These are phyloP conservation scores for Nyssa sinensis DNA, from an alignment of 148 eudicot species.

Conservation along the genomic window DNA sequence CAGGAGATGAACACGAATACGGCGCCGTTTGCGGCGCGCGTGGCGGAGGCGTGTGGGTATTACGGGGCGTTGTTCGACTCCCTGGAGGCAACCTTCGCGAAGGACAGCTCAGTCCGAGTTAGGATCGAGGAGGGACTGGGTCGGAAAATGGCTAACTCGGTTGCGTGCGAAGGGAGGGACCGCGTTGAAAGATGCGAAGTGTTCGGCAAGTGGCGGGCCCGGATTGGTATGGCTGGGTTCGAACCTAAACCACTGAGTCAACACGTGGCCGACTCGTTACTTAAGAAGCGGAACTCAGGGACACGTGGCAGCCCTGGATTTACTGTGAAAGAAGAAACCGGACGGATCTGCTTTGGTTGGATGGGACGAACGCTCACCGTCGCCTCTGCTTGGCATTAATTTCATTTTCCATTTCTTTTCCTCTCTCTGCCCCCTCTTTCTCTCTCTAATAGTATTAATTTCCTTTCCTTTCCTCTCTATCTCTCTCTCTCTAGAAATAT, in stretches of 20 bases:
- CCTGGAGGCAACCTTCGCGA: constrained; percentile 41
- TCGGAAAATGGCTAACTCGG: constrained; percentile 55
- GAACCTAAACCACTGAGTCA: constrained; percentile 37
- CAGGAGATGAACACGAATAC: constrained; percentile 82
- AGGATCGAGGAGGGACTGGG: constrained; percentile 78
- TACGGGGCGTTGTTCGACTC: constrained; percentile 74
- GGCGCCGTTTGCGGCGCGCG: constrained; percentile 66
- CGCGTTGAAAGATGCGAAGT: constrained; percentile 88
- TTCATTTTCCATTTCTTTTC: neutral
- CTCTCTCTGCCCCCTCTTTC: neutral
- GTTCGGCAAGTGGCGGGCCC: constrained; percentile 90
- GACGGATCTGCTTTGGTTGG: constrained; percentile 84
- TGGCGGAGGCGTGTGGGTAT: constrained; percentile 52
- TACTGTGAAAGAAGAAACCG: constrained; percentile 55
- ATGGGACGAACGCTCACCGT: constrained; percentile 64
- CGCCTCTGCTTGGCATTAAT: constrained; percentile 85
- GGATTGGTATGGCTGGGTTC: constrained; percentile 91
- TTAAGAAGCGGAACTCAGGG: constrained; percentile 37
- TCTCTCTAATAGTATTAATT: neutral
- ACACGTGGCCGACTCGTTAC: constrained; percentile 53
- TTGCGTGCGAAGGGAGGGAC: constrained; percentile 81
- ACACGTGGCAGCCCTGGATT: constrained; percentile 62
- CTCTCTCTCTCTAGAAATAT: neutral
- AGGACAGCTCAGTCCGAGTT: constrained; percentile 45
- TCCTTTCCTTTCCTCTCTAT: too few relatives aligned